Conservation (phyloP, 257 asterid species). For the Dorcoceras hygrometricum region DNA sequence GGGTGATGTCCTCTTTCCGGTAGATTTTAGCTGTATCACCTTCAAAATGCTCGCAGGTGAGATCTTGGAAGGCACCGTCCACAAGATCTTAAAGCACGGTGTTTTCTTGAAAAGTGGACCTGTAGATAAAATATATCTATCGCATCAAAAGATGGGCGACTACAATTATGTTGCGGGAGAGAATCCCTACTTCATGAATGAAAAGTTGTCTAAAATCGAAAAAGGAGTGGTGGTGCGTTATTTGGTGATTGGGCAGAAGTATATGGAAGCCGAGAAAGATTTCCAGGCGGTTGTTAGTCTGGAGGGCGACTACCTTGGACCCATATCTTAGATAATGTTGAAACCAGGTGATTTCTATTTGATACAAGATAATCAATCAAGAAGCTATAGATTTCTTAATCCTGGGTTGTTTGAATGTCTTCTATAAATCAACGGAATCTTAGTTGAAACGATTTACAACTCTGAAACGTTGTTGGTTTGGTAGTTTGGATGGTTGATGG, state of each 20-base stretch:
- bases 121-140: slow-evolving; percentile 49
- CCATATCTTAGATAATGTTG: too few relatives aligned
- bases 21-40: slow-evolving; percentile 72
- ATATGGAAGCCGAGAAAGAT: slow-evolving; percentile 66
- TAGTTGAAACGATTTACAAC: too few relatives aligned
- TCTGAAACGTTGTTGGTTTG: too few relatives aligned
- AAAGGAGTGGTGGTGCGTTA: slow-evolving; percentile 63
- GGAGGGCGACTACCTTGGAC: slow-evolving; percentile 86
- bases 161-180: slow-evolving; percentile 69
- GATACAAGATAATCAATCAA: too few relatives aligned
- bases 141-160: slow-evolving; percentile 67
- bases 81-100: slow-evolving; percentile 70
- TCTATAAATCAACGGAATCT: too few relatives aligned
- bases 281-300: slow-evolving; percentile 69
- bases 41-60: slow-evolving; percentile 73
- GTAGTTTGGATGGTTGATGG: too few relatives aligned
- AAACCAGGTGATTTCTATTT: too few relatives aligned
- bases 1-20: slow-evolving; percentile 82
- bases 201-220: slow-evolving; percentile 58
- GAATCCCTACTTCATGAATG: slow-evolving; percentile 67
- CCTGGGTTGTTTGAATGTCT: too few relatives aligned
- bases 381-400: too few relatives aligned
- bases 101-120: slow-evolving; percentile 77
- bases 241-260: slow-evolving; percentile 68
- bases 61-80: slow-evolving; percentile 67